Conservation (phyloP, 164 flowering plant genomes). For the Nymphaea colorata region DNA sequence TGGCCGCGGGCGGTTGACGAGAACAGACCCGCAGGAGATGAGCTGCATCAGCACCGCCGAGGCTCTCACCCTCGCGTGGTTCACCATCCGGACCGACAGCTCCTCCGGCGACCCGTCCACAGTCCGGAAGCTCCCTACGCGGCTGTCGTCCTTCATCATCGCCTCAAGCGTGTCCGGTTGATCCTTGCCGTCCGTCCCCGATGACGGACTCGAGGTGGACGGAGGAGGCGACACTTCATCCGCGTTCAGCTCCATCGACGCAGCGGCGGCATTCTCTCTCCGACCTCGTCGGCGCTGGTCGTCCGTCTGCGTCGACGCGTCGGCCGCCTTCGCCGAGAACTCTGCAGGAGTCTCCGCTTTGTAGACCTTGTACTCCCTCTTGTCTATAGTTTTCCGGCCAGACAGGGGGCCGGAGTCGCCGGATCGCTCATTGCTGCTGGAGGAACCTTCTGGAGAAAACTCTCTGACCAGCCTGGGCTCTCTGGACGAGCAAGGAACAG, state of each 20-base stretch:
- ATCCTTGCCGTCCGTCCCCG: conserved; percentile 6
- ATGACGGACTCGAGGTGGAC: conserved; percentile 57
- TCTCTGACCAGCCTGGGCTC: background rate
- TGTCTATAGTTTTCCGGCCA: background rate
- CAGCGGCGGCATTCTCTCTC: conserved; percentile 47
- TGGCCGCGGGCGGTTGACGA: conserved; percentile 35
- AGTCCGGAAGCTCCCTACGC: conserved; percentile 46
- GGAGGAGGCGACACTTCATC: conserved; percentile 89
- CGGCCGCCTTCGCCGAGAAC: conserved; percentile 34
- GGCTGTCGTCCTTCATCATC: conserved; percentile 52
- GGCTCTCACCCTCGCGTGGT: conserved; percentile 42
- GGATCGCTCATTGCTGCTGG: background rate
- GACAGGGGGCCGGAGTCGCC: background rate
- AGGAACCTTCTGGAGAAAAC: background rate
- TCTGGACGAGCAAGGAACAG: background rate
- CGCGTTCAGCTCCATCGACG: conserved; percentile 41
- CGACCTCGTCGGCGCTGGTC: conserved; percentile 29
- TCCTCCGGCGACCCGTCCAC: conserved; percentile 52
- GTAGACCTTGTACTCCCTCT: conserved; percentile 66
- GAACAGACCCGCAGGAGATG: conserved; percentile 76
- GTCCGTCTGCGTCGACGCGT: conserved; percentile 87
- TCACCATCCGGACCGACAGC: conserved; percentile 22
- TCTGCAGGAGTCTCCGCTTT: conserved; percentile 25
- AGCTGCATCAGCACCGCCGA: conserved; percentile 79
- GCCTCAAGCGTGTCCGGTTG: conserved; percentile 59